phyloP scores from a whole-genome alignment of 208 protist species.

The Naegleria gruberi region DNA sequence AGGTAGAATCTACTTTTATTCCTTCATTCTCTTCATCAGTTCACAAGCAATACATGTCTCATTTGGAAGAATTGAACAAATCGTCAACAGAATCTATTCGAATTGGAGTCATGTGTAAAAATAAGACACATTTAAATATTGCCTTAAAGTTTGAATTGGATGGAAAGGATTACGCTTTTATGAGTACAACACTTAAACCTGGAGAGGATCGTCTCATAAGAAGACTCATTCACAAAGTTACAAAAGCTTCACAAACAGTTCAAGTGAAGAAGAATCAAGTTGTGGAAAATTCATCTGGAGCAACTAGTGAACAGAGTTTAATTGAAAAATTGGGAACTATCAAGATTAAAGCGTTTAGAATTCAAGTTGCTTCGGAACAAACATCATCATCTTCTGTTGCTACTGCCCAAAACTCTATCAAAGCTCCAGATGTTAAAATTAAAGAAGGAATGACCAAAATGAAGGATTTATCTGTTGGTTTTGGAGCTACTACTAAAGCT shows the following conservation, averaged over 20 bases:
- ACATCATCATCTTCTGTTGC: neutral
- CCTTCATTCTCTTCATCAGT: neutral
- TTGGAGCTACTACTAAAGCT: neutral
- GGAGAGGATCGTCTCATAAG: neutral
- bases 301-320: neutral
- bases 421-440: neutral
- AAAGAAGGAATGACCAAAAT: neutral
- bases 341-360: neutral
- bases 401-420: neutral
- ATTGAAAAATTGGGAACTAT: neutral
- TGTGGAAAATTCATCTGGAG: neutral
- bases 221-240: neutral
- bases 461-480: neutral
- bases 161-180: neutral
- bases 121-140: neutral
- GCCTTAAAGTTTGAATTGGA: neutral
- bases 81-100: neutral
- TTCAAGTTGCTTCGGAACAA: neutral
- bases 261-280: neutral
- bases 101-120: neutral
- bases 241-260: neutral
- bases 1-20: neutral
- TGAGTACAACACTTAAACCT: neutral
- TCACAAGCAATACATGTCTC: neutral
- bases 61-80: neutral